Conservation (phyloP, 108 stramenopile genomes). For the Asterionellopsis glacialis region DNA sequence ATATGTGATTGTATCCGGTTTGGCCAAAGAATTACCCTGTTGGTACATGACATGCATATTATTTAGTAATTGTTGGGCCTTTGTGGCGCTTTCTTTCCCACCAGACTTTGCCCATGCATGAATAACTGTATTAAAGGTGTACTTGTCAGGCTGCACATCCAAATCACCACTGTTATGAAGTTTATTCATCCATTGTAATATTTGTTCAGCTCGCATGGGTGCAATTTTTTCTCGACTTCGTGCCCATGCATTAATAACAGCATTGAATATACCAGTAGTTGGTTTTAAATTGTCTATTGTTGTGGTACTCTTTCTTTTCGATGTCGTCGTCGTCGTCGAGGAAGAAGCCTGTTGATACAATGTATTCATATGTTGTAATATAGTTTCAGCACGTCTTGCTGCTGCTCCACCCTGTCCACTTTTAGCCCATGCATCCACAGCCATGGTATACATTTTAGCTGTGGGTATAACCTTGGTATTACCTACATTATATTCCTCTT, state of each 20-base stretch:
- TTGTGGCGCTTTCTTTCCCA: conserved; percentile 57
- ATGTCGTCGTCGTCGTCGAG: conserved; percentile 10
- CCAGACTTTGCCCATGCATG: conserved; percentile 60
- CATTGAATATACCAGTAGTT: conserved; percentile 83
- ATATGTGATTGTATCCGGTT: conserved; percentile 84
- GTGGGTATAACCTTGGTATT: conserved; percentile 56
- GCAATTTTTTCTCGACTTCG: conserved; percentile 70
- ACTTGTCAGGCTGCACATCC: conserved; percentile 70
- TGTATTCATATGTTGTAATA: conserved; percentile 72
- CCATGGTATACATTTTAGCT: conserved; percentile 84
- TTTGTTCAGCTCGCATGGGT: conserved; percentile 73
- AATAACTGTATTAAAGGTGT: conserved; percentile 74
- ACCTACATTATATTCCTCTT: conserved; percentile 61
- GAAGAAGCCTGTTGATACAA: conserved; percentile 32
- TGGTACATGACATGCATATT: conserved; percentile 71
- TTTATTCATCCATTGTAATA: conserved; percentile 78
- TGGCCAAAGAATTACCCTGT: conserved; percentile 56
- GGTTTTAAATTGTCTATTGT: conserved; percentile 55
- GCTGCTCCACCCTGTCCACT: conserved; percentile 71
- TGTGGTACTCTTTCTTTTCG: not conserved
- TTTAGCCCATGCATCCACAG: conserved; percentile 87
- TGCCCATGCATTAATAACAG: conserved; percentile 82
- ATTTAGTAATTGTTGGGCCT: conserved; percentile 70
- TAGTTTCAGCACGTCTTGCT: conserved; percentile 71
- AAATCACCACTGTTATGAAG: conserved; percentile 39